These are phyloP conservation scores for Escovopsis sp. DNA, from an alignment of 2,329 filamentous ascomycete species.

Conservation along the genomic window DNA sequence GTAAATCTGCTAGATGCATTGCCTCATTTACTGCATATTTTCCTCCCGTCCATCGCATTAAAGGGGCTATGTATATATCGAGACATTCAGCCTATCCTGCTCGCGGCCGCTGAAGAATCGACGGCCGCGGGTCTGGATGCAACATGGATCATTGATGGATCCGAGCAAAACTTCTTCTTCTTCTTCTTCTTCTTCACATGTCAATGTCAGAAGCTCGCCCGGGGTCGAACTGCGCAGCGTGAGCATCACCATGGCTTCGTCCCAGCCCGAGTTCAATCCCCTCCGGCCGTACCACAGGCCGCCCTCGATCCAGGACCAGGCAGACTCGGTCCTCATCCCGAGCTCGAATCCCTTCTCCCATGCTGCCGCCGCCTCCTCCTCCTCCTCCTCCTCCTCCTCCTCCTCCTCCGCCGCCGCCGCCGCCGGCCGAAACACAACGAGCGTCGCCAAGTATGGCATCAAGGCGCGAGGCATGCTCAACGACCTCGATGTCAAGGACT, in stretches of 20 bases:
- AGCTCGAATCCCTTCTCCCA: constrained; percentile 30
- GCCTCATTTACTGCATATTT: too few species aligned
- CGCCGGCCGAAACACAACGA: constrained; percentile 25
- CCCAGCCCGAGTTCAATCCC: constrained; percentile 41
- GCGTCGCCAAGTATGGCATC: constrained; percentile 19
- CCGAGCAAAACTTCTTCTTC: too few species aligned
- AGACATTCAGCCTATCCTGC: too few species aligned
- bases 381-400: too few species aligned
- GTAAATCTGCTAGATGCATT: too few species aligned
- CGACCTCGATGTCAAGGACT: constrained; percentile 85
- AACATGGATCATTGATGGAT: constrained; percentile 3
- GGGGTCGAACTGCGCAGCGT: too few species aligned
- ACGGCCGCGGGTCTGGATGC: neutral
- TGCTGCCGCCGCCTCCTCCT: too few species aligned
- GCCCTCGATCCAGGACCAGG: constrained; percentile 36
- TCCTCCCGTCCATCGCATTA: too few species aligned
- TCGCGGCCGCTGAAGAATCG: neutral
- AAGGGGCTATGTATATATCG: too few species aligned
- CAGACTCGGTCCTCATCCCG: constrained; percentile 22
- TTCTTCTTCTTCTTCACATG: too few species aligned
- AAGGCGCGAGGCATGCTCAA: constrained; percentile 75
- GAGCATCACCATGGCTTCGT: constrained; percentile 26
- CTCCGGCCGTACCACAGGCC: constrained; percentile 57
- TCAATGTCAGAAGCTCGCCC: constrained; percentile 11
- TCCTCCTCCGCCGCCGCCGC: constrained; percentile 10